phyloP scores from a whole-genome alignment of 164 flowering plant genomes.

The Tinospora cordifolia region DNA sequence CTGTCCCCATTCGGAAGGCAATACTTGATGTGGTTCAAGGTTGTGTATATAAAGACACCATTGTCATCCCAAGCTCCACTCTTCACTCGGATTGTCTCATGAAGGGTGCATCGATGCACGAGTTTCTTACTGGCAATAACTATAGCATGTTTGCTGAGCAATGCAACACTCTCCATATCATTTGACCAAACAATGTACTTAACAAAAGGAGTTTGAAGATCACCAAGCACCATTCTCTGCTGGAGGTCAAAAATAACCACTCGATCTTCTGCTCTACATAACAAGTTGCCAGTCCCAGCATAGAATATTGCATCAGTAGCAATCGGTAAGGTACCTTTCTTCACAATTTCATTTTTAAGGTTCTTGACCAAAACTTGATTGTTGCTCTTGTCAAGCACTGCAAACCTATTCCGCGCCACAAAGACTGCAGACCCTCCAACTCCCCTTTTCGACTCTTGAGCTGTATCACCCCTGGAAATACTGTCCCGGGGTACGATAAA shows the following conservation, averaged over 20 bases:
- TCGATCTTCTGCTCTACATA: conserved; percentile 43
- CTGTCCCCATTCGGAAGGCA: conserved; percentile 49
- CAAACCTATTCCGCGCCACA: conserved; percentile 46
- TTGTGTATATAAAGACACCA: conserved; percentile 46
- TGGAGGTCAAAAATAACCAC: conserved; percentile 45
- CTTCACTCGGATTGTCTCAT: conserved; percentile 46
- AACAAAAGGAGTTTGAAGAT: conserved; percentile 40
- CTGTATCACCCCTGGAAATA: conserved; percentile 31
- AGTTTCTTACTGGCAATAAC: conserved; percentile 41
- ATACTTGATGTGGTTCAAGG: conserved; percentile 46
- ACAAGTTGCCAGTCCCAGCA: conserved; percentile 41
- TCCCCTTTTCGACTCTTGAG: conserved; percentile 42
- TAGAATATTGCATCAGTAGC: conserved; percentile 43
- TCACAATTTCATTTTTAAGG: conserved; percentile 46
- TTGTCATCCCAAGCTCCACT: conserved; percentile 56
- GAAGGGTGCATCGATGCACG: conserved; percentile 41
- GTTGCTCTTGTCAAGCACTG: conserved; percentile 44
- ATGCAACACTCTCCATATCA: conserved; percentile 46
- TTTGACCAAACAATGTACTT: conserved; percentile 43
- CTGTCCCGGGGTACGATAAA: conserved; percentile 36
- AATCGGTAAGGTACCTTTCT: conserved; percentile 37
- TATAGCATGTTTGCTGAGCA: conserved; percentile 41
- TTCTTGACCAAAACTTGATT: conserved; percentile 47
- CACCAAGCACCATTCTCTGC: conserved; percentile 39
- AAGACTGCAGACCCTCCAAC: conserved; percentile 44